Evolutionary conservation across 2,329 filamentous ascomycete species (phyloP).

Genomic region (Xylariales sp.): DNA sequence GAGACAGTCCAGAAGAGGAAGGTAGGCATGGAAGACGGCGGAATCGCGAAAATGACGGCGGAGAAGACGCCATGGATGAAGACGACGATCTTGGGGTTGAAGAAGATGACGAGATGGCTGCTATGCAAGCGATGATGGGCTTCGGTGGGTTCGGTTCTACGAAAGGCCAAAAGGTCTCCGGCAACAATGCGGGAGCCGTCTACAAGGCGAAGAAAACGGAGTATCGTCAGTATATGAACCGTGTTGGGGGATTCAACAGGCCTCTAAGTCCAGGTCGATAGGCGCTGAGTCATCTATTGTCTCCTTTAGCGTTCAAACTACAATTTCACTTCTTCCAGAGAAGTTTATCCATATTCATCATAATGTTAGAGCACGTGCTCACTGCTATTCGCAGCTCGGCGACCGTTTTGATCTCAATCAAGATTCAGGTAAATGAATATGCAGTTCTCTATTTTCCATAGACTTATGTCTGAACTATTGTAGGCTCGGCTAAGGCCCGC

Average conservation of each 20-base stretch:
- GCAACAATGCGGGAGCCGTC: conserved; percentile 85
- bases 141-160: conserved; percentile 88
- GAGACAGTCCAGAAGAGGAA: conserved; percentile 44
- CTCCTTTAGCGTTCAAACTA: background rate
- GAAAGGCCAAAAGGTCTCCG: conserved; percentile 87
- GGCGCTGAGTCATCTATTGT: conserved; percentile 30
- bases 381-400: background rate
- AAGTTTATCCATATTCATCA: background rate
- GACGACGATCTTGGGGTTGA: conserved; percentile 61
- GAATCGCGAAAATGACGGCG: conserved; percentile 31
- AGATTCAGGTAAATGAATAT: conserved; percentile 24
- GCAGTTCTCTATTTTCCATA: conserved; percentile 7
- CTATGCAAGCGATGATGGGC: conserved; percentile 89
- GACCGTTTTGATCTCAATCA: background rate
- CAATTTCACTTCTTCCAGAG: background rate
- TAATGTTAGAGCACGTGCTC: background rate
- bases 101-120: conserved; percentile 74
- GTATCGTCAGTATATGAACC: conserved; percentile 98
- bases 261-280: conserved; percentile 70
- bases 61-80: conserved; percentile 47
- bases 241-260: conserved; percentile 83
- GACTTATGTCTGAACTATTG: background rate
- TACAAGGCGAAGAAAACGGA: conserved; percentile 93
- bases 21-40: conserved; percentile 35
- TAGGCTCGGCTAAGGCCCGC: background rate